Percentiles rank a stretch among this genome's conserved stretches.
phyloP scores from a whole-genome alignment of 805 yeast genomes.

The Debaryomyces tyrocola region DNA sequence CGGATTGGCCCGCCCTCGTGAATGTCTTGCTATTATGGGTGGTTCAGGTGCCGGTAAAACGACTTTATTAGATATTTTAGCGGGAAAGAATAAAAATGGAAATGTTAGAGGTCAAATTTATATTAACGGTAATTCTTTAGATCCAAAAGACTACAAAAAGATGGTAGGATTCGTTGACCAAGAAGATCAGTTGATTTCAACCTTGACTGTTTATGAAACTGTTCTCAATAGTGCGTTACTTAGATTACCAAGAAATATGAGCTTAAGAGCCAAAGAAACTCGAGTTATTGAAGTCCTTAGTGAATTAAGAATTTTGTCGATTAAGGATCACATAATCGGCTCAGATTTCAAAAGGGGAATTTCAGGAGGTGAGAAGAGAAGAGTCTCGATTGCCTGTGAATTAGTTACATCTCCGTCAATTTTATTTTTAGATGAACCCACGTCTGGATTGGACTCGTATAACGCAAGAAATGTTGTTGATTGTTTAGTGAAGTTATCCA shows the following conservation, averaged over 20 bases:
- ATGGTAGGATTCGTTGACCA: constrained; percentile 95
- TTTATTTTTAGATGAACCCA: constrained; percentile 80
- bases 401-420: constrained; percentile 70
- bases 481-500: constrained; percentile 74
- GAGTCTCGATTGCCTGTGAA: constrained; percentile 82
- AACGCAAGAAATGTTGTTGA: constrained; percentile 92
- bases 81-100: constrained; percentile 85
- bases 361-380: constrained; percentile 64
- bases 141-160: constrained; percentile 51
- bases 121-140: constrained; percentile 67
- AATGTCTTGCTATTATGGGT: constrained; percentile 94
- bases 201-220: constrained; percentile 94
- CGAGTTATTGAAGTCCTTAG: constrained; percentile 82
- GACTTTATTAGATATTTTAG: constrained; percentile 85
- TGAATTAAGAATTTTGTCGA: constrained; percentile 79
- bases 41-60: constrained; percentile 99
- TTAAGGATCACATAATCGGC: constrained; percentile 85
- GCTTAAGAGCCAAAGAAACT: constrained; percentile 66
- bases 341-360: constrained; percentile 88
- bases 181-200: constrained; percentile 86
- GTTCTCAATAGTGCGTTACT: constrained; percentile 88
- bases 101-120: constrained; percentile 60
- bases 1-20: constrained; percentile 84
- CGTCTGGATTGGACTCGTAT: constrained; percentile 92
- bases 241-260: constrained; percentile 80